Evolutionary conservation across 2,329 filamentous ascomycete genomes (phyloP).

Genomic region (Calycina marina): DNA sequence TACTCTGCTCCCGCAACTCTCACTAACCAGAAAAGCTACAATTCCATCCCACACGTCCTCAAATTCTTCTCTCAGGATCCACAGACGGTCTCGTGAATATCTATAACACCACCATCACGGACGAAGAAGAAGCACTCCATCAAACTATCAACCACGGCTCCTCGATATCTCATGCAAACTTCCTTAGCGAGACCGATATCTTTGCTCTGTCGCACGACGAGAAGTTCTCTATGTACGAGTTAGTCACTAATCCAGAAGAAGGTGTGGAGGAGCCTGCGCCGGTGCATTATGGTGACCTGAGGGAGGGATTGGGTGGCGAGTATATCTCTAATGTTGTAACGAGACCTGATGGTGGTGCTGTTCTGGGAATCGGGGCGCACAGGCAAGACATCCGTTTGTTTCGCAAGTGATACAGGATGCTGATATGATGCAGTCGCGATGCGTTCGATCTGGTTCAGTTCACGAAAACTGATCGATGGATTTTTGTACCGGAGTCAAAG

Average conservation of each 20-base stretch:
- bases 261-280: constrained; percentile 33
- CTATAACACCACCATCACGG: constrained; percentile 53
- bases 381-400: constrained; percentile 32
- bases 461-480: constrained; percentile 36
- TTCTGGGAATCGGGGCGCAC: constrained; percentile 51
- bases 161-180: constrained; percentile 61
- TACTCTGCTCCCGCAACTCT: constrained; percentile 9
- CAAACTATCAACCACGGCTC: constrained; percentile 67
- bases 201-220: constrained; percentile 69
- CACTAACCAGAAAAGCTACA: constrained; percentile 29
- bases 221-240: constrained; percentile 57
- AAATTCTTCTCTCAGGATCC: constrained; percentile 58
- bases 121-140: constrained; percentile 65
- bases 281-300: constrained; percentile 54
- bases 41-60: constrained; percentile 44
- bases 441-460: constrained; percentile 47
- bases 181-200: constrained; percentile 49
- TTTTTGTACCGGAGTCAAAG: constrained; percentile 36
- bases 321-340: constrained; percentile 56
- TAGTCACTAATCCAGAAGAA: constrained; percentile 47
- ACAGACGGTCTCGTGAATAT: constrained; percentile 70
- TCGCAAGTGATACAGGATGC: constrained; percentile 7
- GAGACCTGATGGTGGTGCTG: constrained; percentile 44
- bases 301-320: constrained; percentile 50
- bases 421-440: constrained; percentile 28